A percentile compares a stretch with the other conserved stretches of the same genome.
Evolutionary conservation across 192 early-diverging fungal genomes (phyloP).

Genomic region (Rhizophagus clarus): DNA sequence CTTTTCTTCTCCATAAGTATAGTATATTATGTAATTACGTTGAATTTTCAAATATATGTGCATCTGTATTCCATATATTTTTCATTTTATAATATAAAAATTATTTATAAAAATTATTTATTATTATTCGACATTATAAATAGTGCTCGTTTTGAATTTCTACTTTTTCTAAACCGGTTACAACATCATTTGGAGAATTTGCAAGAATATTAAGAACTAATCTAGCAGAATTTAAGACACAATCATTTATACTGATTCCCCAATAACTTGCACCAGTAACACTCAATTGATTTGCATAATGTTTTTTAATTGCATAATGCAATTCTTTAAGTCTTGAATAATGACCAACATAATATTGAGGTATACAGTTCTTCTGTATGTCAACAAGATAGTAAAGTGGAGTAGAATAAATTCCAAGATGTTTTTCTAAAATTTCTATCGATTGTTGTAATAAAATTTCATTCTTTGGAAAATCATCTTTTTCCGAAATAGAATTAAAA

Average conservation of each 20-base stretch:
- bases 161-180: constrained; percentile 30
- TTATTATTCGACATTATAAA: too few relatives aligned
- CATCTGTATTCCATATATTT: too few relatives aligned
- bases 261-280: constrained; percentile 80
- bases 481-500: constrained; percentile 49
- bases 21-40: too few relatives aligned
- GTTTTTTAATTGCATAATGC: constrained; percentile 53
- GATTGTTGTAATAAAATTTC: constrained; percentile 51
- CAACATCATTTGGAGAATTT: constrained; percentile 37
- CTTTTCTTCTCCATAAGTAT: too few relatives aligned
- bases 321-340: constrained; percentile 62
- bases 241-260: constrained; percentile 86
- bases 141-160: neutral
- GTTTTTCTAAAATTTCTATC: constrained; percentile 54
- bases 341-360: constrained; percentile 88
- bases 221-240: constrained; percentile 66
- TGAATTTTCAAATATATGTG: too few relatives aligned
- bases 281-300: constrained; percentile 61
- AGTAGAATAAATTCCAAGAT: constrained; percentile 56
- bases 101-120: too few relatives aligned
- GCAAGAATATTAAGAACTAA: constrained; percentile 58
- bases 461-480: constrained; percentile 29
- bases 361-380: constrained; percentile 79
- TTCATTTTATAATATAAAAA: too few relatives aligned
- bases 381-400: constrained; percentile 56